Evolutionary conservation across 495 filamentous ascomycete genomes (phyloP), one percentile per base, ranked within the genome.

Genomic region (Podospora sp.): DNA sequence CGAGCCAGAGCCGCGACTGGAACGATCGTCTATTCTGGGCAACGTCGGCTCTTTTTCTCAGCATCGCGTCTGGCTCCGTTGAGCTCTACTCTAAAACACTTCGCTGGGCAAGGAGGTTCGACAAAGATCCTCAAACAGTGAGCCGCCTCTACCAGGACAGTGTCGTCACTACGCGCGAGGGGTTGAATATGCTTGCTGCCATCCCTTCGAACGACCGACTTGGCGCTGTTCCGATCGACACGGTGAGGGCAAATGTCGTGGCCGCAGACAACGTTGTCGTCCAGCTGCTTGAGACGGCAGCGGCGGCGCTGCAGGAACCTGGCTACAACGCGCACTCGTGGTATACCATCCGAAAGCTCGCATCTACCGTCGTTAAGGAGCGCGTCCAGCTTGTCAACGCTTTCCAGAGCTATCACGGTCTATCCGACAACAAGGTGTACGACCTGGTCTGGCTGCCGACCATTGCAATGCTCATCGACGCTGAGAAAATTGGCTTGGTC

Each of bases 41-140:
- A 5, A 50, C 35, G 22, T 71, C 68, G 9, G 72, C 66, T 20
- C 62, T 75, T 24, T 56, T 66, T 36, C 35, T 73, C 20, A 65
- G 62, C 33, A 71, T 76, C 24, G 72, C 70, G 12, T 60, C 69
- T n/a, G 66, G 68, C 12, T 67, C 60, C 8, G 29, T 69, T 21
- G 59, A 65, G n/a, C 60, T 75, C 20, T 76, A 76, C 50, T 63
- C 64, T 4, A 68, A 69, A 0, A 70, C 71, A 0, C 35, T 75
- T 0, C 16, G 20, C 0, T 76, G 74, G 74, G 63, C 71, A n/a
- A 56, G 66, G 27, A 63, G 68, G 20, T 75, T 72, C 36, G 59
- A 70, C 33, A 68, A 63, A 40, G 68, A 72, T 52, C 20, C 22
- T 11, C 20, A 63, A 1, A 60, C 66, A 0, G 52, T 65, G 6